A percentile compares a stretch with the other conserved stretches of the same genome.
Conservation (phyloP, 257 asterid genomes). For the Solanum virginianum region DNA sequence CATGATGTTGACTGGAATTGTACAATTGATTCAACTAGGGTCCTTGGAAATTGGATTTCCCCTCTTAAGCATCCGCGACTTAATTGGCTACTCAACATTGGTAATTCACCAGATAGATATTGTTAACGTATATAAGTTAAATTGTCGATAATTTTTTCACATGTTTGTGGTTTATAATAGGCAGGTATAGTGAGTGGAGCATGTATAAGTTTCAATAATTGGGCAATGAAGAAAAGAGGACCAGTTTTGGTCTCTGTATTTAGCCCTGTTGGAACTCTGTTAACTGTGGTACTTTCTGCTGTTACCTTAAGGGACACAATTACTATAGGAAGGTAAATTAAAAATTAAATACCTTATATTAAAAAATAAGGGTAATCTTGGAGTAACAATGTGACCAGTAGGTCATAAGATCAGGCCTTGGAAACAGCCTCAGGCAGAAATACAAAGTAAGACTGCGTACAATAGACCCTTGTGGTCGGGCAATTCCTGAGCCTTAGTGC, state of each 20-base stretch:
- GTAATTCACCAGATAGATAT: constrained; percentile 13
- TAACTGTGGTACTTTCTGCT: constrained; percentile 48
- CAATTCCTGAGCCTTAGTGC: no score
- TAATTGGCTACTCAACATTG: constrained; percentile 50
- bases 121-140: background rate
- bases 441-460: no score
- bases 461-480: no score
- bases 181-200: constrained; percentile 67
- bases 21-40: constrained; percentile 29
- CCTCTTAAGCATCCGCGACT: constrained; percentile 19
- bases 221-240: constrained; percentile 96
- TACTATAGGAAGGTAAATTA: constrained; percentile 49
- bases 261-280: constrained; percentile 71
- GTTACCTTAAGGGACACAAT: constrained; percentile 40
- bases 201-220: constrained; percentile 61
- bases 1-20: constrained; percentile 29
- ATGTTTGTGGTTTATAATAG: constrained; percentile 15
- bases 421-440: no score
- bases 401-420: no score
- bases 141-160: background rate
- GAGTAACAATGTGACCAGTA: no score
- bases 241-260: constrained; percentile 84
- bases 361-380: no score
- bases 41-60: constrained; percentile 47
- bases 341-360: background rate